Evolutionary conservation across 1,284 basidiomycete genomes (phyloP), one percentile per base, ranked within the genome.

Genomic region (Boletus mariae): DNA sequence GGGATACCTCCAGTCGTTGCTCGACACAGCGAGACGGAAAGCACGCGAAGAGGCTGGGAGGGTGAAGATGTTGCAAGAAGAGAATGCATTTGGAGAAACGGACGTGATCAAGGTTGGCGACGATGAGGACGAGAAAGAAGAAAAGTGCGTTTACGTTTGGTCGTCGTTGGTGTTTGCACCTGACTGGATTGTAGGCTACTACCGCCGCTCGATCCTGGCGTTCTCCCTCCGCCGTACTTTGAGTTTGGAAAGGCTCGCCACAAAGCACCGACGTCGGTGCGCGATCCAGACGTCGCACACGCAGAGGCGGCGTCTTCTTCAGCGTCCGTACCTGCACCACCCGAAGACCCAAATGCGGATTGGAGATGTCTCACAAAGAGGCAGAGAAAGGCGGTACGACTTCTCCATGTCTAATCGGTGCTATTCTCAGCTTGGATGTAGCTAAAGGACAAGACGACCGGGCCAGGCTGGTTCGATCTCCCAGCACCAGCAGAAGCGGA

Each of bases 401-500:
- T 34, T 35, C 3, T 55, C 25, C 20, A 23, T 23, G 11, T 43
- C 42, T n/a, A 12, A 44, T 17, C 3, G 32, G 28, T 13, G 10
- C 12, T 1, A 9, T 13, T 45, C 26, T 50, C 40, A 44, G 43
- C 13, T 32, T 50, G 32, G 34, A 26, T 48, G 25, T 57, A 92
- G 87, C 67, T 90, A 34, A 85, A 80, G 65, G 82, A 83, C 57
- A 82, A 82, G 53, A 92, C 92, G 0, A 83, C 92, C 1, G 94
- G 93, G 0, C 80, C 86, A 45, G 79, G 82, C 49, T 99, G 96
- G 95, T 94, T 93, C 63, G 89, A 96, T 63, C 80, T 98, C 54
- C 94, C 96, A 29, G 84, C 92, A 6, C 91, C 93, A 23, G 74
- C 85, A 20, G 85, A 87, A 53, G 83, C 89, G 9, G 84, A 94